phyloP scores from a whole-genome alignment of 441 rosid species.

The Brassica hybrid region DNA sequence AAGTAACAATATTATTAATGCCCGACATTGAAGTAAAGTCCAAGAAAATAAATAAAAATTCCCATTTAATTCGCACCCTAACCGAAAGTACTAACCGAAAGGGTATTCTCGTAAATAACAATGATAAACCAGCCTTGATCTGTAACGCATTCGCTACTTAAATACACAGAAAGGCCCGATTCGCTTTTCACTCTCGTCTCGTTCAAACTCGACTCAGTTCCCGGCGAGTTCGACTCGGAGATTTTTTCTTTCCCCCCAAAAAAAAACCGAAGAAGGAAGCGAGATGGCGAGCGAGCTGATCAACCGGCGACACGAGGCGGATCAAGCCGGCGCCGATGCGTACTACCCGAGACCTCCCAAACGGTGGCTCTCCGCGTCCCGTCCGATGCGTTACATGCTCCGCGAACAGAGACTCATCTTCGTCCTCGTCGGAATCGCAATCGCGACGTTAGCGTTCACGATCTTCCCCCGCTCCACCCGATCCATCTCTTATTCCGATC shows the following conservation, averaged over 20 bases:
- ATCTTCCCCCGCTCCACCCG: conserved; percentile 42
- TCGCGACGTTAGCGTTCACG: conserved; percentile 63
- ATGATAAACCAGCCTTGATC: conserved; percentile 10
- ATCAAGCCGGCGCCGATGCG: conserved; percentile 55
- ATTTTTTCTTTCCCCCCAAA: too few species aligned
- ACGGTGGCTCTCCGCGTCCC: conserved; percentile 66
- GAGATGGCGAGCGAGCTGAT: conserved; percentile 80
- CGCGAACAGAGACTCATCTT: conserved; percentile 69
- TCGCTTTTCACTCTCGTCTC: conserved; percentile 25
- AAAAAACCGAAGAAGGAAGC: too few species aligned
- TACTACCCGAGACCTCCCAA: conserved; percentile 87
- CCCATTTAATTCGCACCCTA: background rate
- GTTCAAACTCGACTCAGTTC: background rate
- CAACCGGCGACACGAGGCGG: conserved; percentile 81
- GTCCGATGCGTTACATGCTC: conserved; percentile 66
- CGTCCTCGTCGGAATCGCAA: conserved; percentile 64
- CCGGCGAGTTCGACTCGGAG: background rate
- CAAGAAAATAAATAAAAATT: background rate
- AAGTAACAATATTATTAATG: conserved; percentile 7
- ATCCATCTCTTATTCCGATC: conserved; percentile 30
- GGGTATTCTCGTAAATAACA: conserved; percentile 25
- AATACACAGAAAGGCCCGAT: conserved; percentile 19
- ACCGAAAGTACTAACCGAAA: background rate
- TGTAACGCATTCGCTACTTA: conserved; percentile 33
- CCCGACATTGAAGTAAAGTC: conserved; percentile 30